Evolutionary conservation across 2,329 filamentous ascomycete genomes (phyloP).

Genomic region (Hymenoscyphus occultus): DNA sequence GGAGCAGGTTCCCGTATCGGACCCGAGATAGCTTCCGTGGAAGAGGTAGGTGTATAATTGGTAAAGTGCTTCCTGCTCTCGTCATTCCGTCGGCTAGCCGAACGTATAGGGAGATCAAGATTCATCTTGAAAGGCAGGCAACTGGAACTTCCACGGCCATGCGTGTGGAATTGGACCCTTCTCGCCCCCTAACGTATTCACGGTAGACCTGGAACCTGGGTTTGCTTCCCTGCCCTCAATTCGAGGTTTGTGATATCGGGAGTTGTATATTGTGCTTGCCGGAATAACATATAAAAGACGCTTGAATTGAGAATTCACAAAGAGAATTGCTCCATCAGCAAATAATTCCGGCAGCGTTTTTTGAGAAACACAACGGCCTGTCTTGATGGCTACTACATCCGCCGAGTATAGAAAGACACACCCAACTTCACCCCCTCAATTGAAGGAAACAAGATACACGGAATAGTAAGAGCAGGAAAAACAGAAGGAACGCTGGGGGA

Average conservation of each 20-base stretch:
- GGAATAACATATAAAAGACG: too few species aligned
- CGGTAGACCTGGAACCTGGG: too few species aligned
- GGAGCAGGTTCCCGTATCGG: constrained; percentile 53
- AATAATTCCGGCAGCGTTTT: background rate
- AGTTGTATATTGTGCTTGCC: too few species aligned
- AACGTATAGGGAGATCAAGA: constrained; percentile 35
- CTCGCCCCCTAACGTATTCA: background rate
- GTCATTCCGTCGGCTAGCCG: constrained; percentile 31
- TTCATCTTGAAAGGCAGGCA: constrained; percentile 29
- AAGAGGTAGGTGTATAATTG: constrained; percentile 51
- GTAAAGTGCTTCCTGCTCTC: constrained; percentile 35
- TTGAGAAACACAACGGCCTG: background rate
- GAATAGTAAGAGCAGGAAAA: background rate
- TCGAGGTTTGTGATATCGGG: too few species aligned
- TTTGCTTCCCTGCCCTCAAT: background rate
- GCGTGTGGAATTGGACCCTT: background rate
- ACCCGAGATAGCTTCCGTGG: constrained; percentile 61
- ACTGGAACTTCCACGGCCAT: constrained; percentile 13
- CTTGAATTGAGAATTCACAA: background rate
- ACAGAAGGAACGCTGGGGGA: background rate
- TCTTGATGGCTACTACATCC: background rate
- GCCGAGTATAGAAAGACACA: background rate
- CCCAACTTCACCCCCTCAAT: background rate
- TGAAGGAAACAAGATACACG: background rate
- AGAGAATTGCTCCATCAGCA: background rate